phyloP scores from a whole-genome alignment of 2,329 filamentous ascomycete genomes.

The Fusarium sororula region DNA sequence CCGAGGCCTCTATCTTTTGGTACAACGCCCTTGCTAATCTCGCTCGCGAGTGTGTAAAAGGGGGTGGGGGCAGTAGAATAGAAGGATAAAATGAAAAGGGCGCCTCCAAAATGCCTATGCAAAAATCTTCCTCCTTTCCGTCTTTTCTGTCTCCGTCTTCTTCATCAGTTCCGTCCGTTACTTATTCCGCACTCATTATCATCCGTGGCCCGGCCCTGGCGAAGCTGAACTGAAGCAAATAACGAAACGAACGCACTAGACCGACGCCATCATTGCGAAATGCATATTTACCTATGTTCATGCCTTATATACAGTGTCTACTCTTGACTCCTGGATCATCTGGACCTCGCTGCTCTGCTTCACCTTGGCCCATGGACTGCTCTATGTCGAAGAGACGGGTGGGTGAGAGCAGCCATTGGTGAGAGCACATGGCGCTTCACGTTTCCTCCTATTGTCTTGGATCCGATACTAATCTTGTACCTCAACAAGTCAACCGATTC shows the following conservation, averaged over 20 bases:
- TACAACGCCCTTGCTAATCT: conserved; percentile 45
- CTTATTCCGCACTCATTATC: conserved; percentile 35
- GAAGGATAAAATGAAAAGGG: conserved; percentile 30
- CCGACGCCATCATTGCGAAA: conserved; percentile 23
- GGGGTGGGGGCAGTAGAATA: conserved; percentile 26
- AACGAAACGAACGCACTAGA: conserved; percentile 30
- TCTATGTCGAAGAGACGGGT: not conserved
- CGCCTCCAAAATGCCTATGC: conserved; percentile 37
- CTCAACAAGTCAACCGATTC: conserved; percentile 62
- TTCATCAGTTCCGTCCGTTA: conserved; percentile 21
- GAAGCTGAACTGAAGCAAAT: conserved; percentile 4
- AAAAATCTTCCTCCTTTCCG: conserved; percentile 25
- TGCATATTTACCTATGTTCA: conserved; percentile 31
- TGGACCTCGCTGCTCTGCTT: not conserved
- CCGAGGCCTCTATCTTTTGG: conserved; percentile 26
- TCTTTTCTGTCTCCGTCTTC: conserved; percentile 3
- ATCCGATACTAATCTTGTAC: conserved; percentile 53
- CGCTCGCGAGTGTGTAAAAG: conserved; percentile 38
- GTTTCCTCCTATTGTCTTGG: conserved; percentile 42
- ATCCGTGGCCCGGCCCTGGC: conserved; percentile 25
- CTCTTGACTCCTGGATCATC: not conserved
- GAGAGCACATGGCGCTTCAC: conserved; percentile 28
- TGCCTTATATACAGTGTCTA: conserved; percentile 38
- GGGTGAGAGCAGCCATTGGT: not conserved
- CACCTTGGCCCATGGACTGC: conserved; percentile 9